These are phyloP conservation scores for Fomitopsis schrenkii DNA, from an alignment of 1,284 basidiomycete genomes.

Conservation along the genomic window DNA sequence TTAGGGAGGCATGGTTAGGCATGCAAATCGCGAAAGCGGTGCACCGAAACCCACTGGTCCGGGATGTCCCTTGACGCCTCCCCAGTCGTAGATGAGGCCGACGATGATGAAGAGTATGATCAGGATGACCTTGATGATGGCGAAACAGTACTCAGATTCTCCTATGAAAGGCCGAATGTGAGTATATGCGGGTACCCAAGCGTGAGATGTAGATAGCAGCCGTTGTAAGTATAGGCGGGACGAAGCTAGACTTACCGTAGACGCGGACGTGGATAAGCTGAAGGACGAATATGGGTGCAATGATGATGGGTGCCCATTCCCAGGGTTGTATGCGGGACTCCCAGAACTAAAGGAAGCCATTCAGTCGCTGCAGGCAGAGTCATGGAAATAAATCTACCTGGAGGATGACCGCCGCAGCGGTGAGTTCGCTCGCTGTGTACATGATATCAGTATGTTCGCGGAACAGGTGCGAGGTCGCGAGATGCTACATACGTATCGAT, in stretches of 20 bases:
- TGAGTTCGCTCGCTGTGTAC: slow-evolving; percentile 37
- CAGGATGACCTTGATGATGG: slow-evolving; percentile 27
- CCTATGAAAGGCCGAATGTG: slow-evolving; percentile 9
- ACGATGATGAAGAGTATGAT: slow-evolving; percentile 29
- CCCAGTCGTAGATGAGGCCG: slow-evolving; percentile 47
- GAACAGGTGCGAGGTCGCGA: background rate
- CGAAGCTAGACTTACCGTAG: slow-evolving; percentile 35
- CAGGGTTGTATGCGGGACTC: slow-evolving; percentile 39
- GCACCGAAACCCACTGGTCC: too few relatives aligned
- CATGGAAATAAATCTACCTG: slow-evolving; percentile 27
- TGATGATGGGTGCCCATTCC: slow-evolving; percentile 50
- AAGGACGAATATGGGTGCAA: slow-evolving; percentile 40
- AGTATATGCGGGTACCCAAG: too few relatives aligned
- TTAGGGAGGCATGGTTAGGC: slow-evolving; percentile 8
- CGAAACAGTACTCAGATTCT: slow-evolving; percentile 31
- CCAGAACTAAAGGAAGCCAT: slow-evolving; percentile 31
- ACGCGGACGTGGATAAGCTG: slow-evolving; percentile 43
- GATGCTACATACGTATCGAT: slow-evolving; percentile 33
- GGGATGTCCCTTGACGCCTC: slow-evolving; percentile 24
- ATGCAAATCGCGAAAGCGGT: background rate
- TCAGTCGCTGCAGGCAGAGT: background rate
- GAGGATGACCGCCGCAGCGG: slow-evolving; percentile 37
- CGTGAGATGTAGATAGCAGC: background rate
- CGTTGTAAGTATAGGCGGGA: background rate
- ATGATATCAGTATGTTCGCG: background rate